phyloP scores from a whole-genome alignment of 441 rosid genomes.

The Adansonia madagascariensis region DNA sequence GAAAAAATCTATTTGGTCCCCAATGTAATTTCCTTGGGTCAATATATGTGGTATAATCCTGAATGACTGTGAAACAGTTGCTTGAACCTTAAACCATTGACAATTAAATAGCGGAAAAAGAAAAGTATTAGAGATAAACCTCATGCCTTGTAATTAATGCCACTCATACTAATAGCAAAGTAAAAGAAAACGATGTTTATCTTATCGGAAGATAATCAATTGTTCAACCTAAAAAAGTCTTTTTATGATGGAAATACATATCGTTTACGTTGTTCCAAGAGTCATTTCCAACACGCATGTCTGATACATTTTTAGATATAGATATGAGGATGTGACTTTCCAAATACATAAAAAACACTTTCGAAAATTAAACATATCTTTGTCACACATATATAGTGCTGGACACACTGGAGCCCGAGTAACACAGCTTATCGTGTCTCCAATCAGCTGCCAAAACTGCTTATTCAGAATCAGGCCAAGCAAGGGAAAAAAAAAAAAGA shows the following conservation, averaged over 20 bases:
- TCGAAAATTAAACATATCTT: too few species aligned
- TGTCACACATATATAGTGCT: too few species aligned
- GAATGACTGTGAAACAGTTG: not conserved
- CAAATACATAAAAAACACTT: too few species aligned
- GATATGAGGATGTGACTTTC: too few species aligned
- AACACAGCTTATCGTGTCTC: not conserved
- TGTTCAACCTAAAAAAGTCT: constrained; percentile 10
- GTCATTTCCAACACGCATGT: too few species aligned
- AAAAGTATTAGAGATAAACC: constrained; percentile 24
- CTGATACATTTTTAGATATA: too few species aligned
- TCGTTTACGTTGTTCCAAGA: too few species aligned
- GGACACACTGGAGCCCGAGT: too few species aligned
- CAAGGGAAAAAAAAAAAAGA: constrained; percentile 29
- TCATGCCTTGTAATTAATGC: constrained; percentile 24
- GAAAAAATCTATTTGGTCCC: constrained; percentile 33
- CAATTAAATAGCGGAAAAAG: constrained; percentile 15
- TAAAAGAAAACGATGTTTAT: constrained; percentile 35
- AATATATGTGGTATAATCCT: not conserved
- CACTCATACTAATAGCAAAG: constrained; percentile 26
- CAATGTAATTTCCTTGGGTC: not conserved
- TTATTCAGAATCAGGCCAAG: constrained; percentile 45
- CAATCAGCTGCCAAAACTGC: constrained; percentile 36
- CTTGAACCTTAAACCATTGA: constrained; percentile 14
- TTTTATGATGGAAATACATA: not conserved
- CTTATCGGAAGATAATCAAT: constrained; percentile 31